phyloP scores from a whole-genome alignment of 192 early-diverging fungal species.

The Martensiomyces pterosporus region DNA sequence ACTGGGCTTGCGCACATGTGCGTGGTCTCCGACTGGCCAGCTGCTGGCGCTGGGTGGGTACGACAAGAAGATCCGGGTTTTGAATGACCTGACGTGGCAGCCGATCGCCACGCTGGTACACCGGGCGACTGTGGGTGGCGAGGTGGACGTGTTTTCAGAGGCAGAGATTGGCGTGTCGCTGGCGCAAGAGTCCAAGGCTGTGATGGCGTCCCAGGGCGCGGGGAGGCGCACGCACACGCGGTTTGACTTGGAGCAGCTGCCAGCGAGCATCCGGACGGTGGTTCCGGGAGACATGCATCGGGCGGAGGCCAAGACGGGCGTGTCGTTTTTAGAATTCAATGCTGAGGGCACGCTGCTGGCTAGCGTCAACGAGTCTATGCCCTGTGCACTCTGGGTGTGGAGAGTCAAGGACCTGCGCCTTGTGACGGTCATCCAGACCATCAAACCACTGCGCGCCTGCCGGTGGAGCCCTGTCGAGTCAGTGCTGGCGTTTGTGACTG shows the following conservation, averaged over 20 bases:
- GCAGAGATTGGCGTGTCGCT: constrained; percentile 20
- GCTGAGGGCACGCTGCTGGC: constrained; percentile 35
- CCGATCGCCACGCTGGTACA: constrained; percentile 25
- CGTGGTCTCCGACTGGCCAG: constrained; percentile 40
- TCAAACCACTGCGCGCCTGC: constrained; percentile 21
- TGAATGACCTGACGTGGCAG: constrained; percentile 47
- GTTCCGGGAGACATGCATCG: constrained; percentile 20
- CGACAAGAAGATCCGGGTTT: constrained; percentile 27
- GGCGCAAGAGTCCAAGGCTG: constrained; percentile 12
- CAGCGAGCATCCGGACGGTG: constrained; percentile 8
- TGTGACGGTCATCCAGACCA: constrained; percentile 27
- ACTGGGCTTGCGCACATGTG: constrained; percentile 22
- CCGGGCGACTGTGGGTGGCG: constrained; percentile 2
- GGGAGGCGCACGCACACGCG: constrained; percentile 25
- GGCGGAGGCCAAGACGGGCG: constrained; percentile 2
- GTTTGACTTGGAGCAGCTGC: constrained; percentile 20
- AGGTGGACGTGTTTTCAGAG: constrained; percentile 38
- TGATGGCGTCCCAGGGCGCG: background rate
- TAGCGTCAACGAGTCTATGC: constrained; percentile 24
- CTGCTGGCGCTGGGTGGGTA: constrained; percentile 36
- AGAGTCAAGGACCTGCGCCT: constrained; percentile 18
- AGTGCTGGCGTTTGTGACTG: constrained; percentile 27
- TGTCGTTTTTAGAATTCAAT: constrained; percentile 18
- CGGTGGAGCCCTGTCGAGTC: constrained; percentile 43
- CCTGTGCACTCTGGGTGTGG: constrained; percentile 43